Base-by-base conservation (phyloP, 306 rosid genomes). In the Lagenaria siceraria region DNA sequence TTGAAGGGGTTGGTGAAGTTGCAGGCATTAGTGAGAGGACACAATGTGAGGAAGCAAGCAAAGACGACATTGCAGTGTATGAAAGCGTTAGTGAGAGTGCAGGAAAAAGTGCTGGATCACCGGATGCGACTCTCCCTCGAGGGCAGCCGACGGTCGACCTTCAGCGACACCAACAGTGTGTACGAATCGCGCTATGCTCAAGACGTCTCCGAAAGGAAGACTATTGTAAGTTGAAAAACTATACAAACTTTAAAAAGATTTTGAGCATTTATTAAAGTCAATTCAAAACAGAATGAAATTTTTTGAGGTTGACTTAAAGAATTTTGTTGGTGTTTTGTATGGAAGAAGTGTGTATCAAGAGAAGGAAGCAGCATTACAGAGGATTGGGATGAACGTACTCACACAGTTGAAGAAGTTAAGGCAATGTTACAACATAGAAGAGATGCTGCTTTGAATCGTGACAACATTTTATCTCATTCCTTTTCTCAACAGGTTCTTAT, bases 11-110 rank as follows among this genome's bases (percentile, higher is more conserved):
- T 95, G 17, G 99, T 95, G 82, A 95, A 95, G 87, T 82, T 95
- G 86, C 99, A 95, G 81, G 99, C 99, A 15, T 79, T 95, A 49
- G 99, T 95, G 75, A 89, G 98, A 52, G 99, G 99, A 12, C 97
- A 95, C 74, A 95, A 95, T 53, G 99, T 95, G 55, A 83, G 99
- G 66, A 95, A 92, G 81, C 99, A 95, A 68, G 99, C 99, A 3
- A 92, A 95, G 88, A 92, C 90, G 91, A 95, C 99, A 0, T 91
- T 95, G 17, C 70, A 87, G 58, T 92, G 99, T 89, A 95, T 92
- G 98, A 95, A 92, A 73, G 97, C 98, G 68, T 78, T 95, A 81
- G 97, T 95, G 76, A 80, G 99, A 76, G 97, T 95, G 31, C 99
- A 95, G 75, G 86, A 96, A 10, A 81, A 95, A 62, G 97, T 92